A percentile compares a stretch with the other conserved stretches of the same genome.
Evolutionary conservation across 306 rosid genomes (phyloP).

Genomic region (Hylodesmum podocarpum): DNA sequence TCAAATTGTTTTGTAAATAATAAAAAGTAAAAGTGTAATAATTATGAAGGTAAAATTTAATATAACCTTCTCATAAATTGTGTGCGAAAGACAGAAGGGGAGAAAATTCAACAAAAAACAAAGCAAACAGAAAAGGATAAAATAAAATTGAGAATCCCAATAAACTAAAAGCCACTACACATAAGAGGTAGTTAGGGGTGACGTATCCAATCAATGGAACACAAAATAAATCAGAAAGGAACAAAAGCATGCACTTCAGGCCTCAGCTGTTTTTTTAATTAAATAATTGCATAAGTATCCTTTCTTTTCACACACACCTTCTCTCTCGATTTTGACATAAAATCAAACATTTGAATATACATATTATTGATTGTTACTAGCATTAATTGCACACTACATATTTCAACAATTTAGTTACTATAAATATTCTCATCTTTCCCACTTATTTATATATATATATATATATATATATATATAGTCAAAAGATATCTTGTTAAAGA

Average conservation of each 20-base stretch:
- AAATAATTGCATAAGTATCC: neutral
- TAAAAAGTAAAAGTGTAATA: neutral
- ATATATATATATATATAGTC: too few relatives aligned
- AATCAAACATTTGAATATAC: neutral
- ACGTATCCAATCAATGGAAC: neutral
- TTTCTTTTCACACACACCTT: neutral
- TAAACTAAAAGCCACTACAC: neutral
- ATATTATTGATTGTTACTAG: too few relatives aligned
- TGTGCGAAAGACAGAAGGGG: neutral
- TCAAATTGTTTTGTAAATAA: neutral
- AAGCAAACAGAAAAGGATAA: neutral
- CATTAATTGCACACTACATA: too few relatives aligned
- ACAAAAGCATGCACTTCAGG: neutral
- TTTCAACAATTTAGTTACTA: neutral
- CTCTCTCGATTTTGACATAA: neutral
- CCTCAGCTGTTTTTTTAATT: neutral
- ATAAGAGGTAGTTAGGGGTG: neutral
- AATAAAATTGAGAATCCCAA: slow-evolving; percentile 22
- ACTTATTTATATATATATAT: too few relatives aligned
- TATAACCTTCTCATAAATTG: too few relatives aligned
- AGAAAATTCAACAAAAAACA: neutral
- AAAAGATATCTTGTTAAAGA: too few relatives aligned
- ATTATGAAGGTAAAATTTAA: neutral
- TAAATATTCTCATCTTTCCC: neutral
- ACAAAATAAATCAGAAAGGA: neutral